These are phyloP conservation scores for Monosporascus cannonballus DNA, from an alignment of 2,329 filamentous ascomycete genomes.

Conservation along the genomic window DNA sequence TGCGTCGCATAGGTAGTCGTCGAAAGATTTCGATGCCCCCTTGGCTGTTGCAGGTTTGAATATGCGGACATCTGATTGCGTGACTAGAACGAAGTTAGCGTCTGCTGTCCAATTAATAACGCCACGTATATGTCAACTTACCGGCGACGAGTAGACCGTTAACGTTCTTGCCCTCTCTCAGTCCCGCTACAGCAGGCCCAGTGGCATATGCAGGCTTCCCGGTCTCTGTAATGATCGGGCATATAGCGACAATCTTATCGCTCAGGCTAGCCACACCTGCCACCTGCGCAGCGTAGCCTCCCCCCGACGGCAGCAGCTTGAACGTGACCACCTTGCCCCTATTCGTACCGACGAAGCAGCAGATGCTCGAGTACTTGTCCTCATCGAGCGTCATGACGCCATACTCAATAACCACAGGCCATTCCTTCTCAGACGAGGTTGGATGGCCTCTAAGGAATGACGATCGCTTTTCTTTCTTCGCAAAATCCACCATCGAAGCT, in stretches of 20 bases:
- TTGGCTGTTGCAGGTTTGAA: conserved; percentile 82
- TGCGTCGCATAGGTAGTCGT: conserved; percentile 74
- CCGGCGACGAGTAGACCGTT: conserved; percentile 76
- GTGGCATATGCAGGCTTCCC: conserved; percentile 73
- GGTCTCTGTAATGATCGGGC: conserved; percentile 71
- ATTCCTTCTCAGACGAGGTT: conserved; percentile 53
- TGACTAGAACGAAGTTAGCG: conserved; percentile 39
- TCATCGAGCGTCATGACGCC: conserved; percentile 88
- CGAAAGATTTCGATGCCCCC: conserved; percentile 88
- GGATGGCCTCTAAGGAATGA: conserved; percentile 61
- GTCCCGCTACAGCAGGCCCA: conserved; percentile 65
- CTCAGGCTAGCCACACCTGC: conserved; percentile 63
- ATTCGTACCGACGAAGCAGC: conserved; percentile 85
- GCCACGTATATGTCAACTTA: conserved; percentile 28
- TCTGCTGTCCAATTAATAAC: not conserved
- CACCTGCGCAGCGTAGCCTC: conserved; percentile 66
- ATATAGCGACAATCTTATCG: conserved; percentile 67
- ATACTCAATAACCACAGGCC: conserved; percentile 79
- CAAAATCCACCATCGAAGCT: conserved; percentile 64
- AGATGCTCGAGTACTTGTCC: conserved; percentile 93
- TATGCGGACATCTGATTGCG: conserved; percentile 71
- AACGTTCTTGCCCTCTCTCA: conserved; percentile 68
- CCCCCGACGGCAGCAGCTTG: conserved; percentile 74
- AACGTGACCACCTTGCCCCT: conserved; percentile 80
- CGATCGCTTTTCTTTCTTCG: conserved; percentile 67